Evolutionary conservation across 768 basidiomycete species (phyloP), one percentile per base, ranked within the genome.

Genomic region (Trametopsis cervina): DNA sequence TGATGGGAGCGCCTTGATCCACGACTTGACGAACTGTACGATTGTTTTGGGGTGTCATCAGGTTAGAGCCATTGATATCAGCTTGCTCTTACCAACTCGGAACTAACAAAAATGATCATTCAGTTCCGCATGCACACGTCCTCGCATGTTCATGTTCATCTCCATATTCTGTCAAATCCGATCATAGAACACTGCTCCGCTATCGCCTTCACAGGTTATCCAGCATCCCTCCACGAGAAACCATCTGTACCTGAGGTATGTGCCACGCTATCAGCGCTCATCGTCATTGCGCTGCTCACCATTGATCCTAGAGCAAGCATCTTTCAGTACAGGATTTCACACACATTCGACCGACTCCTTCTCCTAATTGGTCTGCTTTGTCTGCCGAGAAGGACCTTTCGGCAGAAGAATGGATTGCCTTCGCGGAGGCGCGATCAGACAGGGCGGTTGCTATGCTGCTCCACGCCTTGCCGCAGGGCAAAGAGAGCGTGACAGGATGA

Each of bases 81-180:
- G 17, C 25, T n/a, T 4, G 9, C 37, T 21, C 33, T 23, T 17
- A 17, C 24, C n/a, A n/a, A n/a, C 33, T 40, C n/a, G n/a, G n/a
- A 4, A 4, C 23, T 18, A 17, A 3, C 11, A 22, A 39, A 11
- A 35, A 20, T 40, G 25, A 38, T n/a, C 36, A 17, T 42, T 13
- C 60, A 95, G 92, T 91, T 92, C 60, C 82, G 92, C 38, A 91
- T 95, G 78, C 92, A 94, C 61, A 72, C 75, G 17, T 90, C 91
- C 1, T 70, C 60, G 0, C 51, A 69, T 7, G 76, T 83, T 0
- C 78, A 81, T 42, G 75, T 91, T 2, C 82, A 85, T 56, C 72
- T 94, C 2, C 68, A 76, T 4, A 78, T 81, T 10, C 59, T 66
- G 3, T 89, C 89, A 3, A 79, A 81, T 39, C 90, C 91, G 1